Base-by-base conservation (phyloP, 2,329 filamentous ascomycete species). In the Colletotrichum liaoningense region DNA sequence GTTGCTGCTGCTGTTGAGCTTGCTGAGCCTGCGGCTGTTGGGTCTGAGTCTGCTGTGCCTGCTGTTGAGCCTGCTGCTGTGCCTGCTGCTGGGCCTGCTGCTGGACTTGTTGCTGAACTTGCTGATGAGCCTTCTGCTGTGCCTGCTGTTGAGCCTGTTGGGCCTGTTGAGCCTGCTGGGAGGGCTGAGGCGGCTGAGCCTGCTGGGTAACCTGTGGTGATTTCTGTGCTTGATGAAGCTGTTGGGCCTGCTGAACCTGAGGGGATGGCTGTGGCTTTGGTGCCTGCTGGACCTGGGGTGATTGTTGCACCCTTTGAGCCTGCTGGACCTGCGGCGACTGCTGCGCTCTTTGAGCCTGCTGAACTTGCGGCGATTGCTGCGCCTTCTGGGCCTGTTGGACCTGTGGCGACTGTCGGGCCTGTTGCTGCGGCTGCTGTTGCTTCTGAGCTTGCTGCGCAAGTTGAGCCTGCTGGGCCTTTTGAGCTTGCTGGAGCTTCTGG, bases 101-200 rank as follows among this genome's bases (percentile, higher is more conserved):
- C 26, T 57, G 55, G 11, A 26, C 49, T 9, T n/a, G 42, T 42
- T 70, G 58, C 28, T 62, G 75, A n/a, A 22, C 22, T 38, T 63
- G 74, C 72, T 82, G 81, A 52, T 83, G 82, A 30, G 74, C 73
- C 63, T 80, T 77, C 22, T 79, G 78, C 49, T 79, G 74, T 7
- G 78, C 59, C 38, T 69, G 70, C 54, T 59, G 42, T 38, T 74
- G 60, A 4, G 66, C 22, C n/a, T 62, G 60, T 30, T 63, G 59
- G 19, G 14, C 22, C 5, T 46, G 60, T 8, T 63, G 60, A 8
- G 60, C 26, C 24, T 35, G 46, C 33, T 26, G 30, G 4, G 58
- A 22, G 1, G 35, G 28, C 9, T 63, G 60, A 7, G 60, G n/a
- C 5, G 22, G 28, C 54, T 56, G 22, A 12, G 54, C 35, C 24